phyloP scores from a whole-genome alignment of 1,284 basidiomycete species.

The Xerocomus nothofagi region DNA sequence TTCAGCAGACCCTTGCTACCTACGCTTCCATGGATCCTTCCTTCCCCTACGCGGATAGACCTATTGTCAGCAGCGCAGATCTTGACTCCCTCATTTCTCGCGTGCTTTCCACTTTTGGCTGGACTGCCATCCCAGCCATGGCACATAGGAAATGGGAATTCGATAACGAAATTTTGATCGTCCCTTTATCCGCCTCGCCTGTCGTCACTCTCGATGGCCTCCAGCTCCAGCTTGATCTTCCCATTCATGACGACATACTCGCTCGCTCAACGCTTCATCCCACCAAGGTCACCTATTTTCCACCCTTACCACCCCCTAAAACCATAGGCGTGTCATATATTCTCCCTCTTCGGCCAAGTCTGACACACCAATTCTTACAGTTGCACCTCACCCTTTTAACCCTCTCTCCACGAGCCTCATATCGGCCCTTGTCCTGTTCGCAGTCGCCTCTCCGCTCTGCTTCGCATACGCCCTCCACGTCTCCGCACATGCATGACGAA shows the following conservation, averaged over 20 bases:
- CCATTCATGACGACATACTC: slow-evolving; percentile 26
- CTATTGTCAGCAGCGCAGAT: slow-evolving; percentile 24
- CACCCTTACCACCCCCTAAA: slow-evolving; percentile 17
- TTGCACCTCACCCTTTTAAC: slow-evolving; percentile 4
- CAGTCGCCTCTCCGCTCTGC: slow-evolving; percentile 18
- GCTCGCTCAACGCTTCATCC: slow-evolving; percentile 25
- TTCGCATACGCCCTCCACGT: slow-evolving; percentile 20
- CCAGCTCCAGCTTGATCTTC: slow-evolving; percentile 30
- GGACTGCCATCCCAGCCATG: slow-evolving; percentile 14
- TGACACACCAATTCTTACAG: slow-evolving; percentile 14
- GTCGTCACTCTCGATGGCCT: slow-evolving; percentile 18
- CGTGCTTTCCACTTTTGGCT: slow-evolving; percentile 30
- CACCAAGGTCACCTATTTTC: slow-evolving; percentile 31
- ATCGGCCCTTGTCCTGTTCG: slow-evolving; percentile 20
- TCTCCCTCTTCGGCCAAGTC: background rate
- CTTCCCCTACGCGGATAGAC: slow-evolving; percentile 26
- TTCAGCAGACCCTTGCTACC: slow-evolving; percentile 24
- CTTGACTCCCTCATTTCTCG: slow-evolving; percentile 28
- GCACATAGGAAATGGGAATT: slow-evolving; percentile 31
- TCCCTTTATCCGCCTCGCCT: slow-evolving; percentile 18
- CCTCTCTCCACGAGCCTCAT: slow-evolving; percentile 15
- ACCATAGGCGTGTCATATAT: slow-evolving; percentile 17
- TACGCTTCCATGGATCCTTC: slow-evolving; percentile 30
- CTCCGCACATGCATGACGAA: slow-evolving; percentile 5
- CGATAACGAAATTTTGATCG: slow-evolving; percentile 27